phyloP scores from a whole-genome alignment of 78 protist species.

The Ministeria vibrans region DNA sequence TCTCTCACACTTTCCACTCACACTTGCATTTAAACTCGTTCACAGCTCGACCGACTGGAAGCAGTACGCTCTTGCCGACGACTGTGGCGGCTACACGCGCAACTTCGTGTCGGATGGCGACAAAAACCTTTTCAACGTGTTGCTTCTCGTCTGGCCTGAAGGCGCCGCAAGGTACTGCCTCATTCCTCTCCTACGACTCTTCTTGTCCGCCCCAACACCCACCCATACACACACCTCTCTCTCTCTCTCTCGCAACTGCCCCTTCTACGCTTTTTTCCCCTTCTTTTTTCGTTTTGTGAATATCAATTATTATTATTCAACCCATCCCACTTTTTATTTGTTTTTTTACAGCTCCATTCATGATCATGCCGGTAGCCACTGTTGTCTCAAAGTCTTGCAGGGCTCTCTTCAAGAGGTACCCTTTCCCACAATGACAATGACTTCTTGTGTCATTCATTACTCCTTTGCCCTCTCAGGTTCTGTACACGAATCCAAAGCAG shows the following conservation, averaged over 20 bases:
- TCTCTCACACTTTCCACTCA: too few relatives aligned
- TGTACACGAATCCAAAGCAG: too few relatives aligned
- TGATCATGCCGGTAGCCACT: slow-evolving; percentile 8
- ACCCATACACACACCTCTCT: background rate
- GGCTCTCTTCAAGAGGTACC: background rate
- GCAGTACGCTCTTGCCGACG: background rate
- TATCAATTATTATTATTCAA: too few relatives aligned
- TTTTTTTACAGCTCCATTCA: slow-evolving; percentile 4
- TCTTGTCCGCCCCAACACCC: background rate
- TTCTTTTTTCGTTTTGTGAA: too few relatives aligned
- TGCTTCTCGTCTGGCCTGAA: slow-evolving; percentile 5
- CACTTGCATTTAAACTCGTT: too few relatives aligned
- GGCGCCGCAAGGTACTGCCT: slow-evolving; percentile 18
- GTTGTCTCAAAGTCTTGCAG: slow-evolving; percentile 15
- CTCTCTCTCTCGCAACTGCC: background rate
- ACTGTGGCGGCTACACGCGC: slow-evolving; percentile 4
- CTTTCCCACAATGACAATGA: too few relatives aligned
- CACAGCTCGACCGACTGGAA: too few relatives aligned
- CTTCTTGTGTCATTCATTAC: too few relatives aligned
- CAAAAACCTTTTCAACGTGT: slow-evolving; percentile 5
- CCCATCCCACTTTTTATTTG: too few relatives aligned
- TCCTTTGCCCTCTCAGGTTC: too few relatives aligned
- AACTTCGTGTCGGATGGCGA: slow-evolving; percentile 12
- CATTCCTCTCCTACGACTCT: background rate
- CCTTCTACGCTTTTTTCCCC: background rate